phyloP scores from a whole-genome alignment of 148 eudicot species.

The Heliosperma pusillum region DNA sequence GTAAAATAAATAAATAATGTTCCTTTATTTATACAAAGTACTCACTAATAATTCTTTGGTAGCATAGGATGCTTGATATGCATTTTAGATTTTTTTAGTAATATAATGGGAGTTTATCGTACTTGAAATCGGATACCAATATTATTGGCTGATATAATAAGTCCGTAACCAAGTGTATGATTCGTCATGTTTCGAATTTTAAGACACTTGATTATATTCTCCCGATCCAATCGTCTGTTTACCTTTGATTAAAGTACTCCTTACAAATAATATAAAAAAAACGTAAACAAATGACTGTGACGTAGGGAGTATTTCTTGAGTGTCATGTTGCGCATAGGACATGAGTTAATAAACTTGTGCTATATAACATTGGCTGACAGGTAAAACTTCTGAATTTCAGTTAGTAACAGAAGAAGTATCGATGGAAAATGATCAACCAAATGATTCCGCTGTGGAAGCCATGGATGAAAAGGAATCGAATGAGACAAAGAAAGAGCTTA shows the following conservation, averaged over 20 bases:
- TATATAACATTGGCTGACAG: slow-evolving; percentile 14
- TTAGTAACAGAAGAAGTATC: slow-evolving; percentile 33
- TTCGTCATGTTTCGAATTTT: not conserved
- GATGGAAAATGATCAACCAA: slow-evolving; percentile 32
- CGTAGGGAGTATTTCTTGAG: too few relatives aligned
- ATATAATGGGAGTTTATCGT: too few relatives aligned
- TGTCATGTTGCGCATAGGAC: too few relatives aligned
- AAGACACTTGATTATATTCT: not conserved
- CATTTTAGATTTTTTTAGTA: too few relatives aligned
- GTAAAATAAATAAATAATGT: too few relatives aligned
- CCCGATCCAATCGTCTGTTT: too few relatives aligned
- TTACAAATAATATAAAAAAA: too few relatives aligned
- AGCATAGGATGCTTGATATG: not conserved
- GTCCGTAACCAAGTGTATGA: too few relatives aligned
- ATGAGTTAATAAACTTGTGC: not conserved
- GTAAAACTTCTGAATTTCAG: slow-evolving; percentile 32
- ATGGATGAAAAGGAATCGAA: slow-evolving; percentile 38
- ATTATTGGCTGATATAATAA: not conserved
- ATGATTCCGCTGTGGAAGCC: slow-evolving; percentile 40
- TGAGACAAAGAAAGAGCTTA: slow-evolving; percentile 36
- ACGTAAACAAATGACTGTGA: too few relatives aligned
- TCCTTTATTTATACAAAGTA: not conserved
- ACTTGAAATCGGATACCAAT: not conserved
- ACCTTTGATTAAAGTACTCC: too few relatives aligned
- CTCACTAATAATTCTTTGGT: too few relatives aligned